Percentiles rank a stretch among this genome's conserved stretches.
Evolutionary conservation across 2,329 filamentous ascomycete species (phyloP).

Genomic region (Phialocephala subalpina): DNA sequence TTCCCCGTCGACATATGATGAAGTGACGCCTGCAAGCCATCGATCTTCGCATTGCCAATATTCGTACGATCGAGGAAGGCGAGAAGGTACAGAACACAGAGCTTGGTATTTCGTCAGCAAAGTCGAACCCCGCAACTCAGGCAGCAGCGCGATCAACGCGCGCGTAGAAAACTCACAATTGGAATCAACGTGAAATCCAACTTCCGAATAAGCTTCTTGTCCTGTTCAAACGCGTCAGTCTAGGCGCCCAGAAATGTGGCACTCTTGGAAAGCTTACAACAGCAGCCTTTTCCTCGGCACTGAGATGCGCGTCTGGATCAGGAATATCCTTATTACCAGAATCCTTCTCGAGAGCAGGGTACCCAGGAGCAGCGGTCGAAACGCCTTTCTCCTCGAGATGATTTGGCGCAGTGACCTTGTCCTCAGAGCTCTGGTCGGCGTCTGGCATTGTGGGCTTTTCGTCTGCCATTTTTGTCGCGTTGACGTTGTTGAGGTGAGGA

Average conservation of each 20-base stretch:
- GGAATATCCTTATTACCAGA: constrained; percentile 20
- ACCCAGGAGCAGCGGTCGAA: not conserved
- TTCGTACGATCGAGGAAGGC: constrained; percentile 82
- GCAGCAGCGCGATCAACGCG: too few species aligned
- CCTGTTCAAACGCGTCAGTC: constrained; percentile 50
- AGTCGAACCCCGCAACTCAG: too few species aligned
- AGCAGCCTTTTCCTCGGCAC: constrained; percentile 65
- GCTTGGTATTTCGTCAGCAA: constrained; percentile 45
- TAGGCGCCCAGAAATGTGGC: not conserved
- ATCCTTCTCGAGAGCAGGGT: constrained; percentile 8
- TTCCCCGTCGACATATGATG: constrained; percentile 62
- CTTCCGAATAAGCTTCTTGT: constrained; percentile 67
- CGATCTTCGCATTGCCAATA: constrained; percentile 77
- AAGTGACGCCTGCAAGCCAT: constrained; percentile 66
- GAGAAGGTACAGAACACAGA: constrained; percentile 78
- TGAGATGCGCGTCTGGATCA: constrained; percentile 71
- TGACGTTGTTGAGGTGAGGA: not conserved
- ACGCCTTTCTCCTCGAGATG: constrained; percentile 11
- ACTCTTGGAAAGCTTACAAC: constrained; percentile 56
- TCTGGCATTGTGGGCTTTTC: not conserved
- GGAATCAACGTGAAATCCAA: constrained; percentile 69
- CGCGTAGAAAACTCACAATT: constrained; percentile 50
- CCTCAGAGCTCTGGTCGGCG: not conserved
- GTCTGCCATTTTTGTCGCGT: not conserved
- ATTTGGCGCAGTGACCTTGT: not conserved